Percentiles rank a stretch among this genome's conserved stretches.
Evolutionary conservation across 2,329 filamentous ascomycete species (phyloP).

Genomic region (Simplicillium sp.): DNA sequence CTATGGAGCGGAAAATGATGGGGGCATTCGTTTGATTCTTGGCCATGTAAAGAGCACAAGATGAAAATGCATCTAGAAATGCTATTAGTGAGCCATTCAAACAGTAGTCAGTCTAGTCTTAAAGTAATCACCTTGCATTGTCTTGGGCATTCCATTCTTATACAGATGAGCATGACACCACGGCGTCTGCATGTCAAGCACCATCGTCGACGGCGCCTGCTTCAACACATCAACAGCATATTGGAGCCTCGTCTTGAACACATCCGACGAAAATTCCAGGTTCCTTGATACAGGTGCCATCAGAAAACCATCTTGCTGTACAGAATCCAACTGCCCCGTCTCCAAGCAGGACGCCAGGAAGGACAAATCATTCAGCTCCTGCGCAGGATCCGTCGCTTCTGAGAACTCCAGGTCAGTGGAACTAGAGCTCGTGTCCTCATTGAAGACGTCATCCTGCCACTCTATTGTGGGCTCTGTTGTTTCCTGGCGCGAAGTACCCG

Average conservation of each 20-base stretch:
- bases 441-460: too few relatives aligned
- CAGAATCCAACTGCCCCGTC: too few relatives aligned
- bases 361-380: too few relatives aligned
- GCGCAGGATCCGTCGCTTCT: too few relatives aligned
- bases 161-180: slow-evolving; percentile 46
- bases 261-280: slow-evolving; percentile 12
- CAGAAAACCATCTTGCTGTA: neutral
- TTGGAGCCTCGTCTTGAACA: slow-evolving; percentile 22
- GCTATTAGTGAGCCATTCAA: slow-evolving; percentile 1
- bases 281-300: slow-evolving; percentile 12
- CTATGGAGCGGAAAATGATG: slow-evolving; percentile 38
- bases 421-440: neutral
- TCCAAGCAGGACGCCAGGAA: too few relatives aligned
- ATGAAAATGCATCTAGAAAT: slow-evolving; percentile 37
- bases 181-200: slow-evolving; percentile 36
- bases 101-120: neutral
- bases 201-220: slow-evolving; percentile 36
- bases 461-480: neutral
- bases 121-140: slow-evolving; percentile 32
- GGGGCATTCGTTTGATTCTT: slow-evolving; percentile 37
- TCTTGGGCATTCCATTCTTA: slow-evolving; percentile 37
- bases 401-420: too few relatives aligned
- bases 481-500: slow-evolving; percentile 7
- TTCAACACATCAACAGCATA: slow-evolving; percentile 42
- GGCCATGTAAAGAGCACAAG: slow-evolving; percentile 41